These are phyloP conservation scores for Monosporascus sp. DNA, from an alignment of 2,329 filamentous ascomycete species.

Conservation along the genomic window DNA sequence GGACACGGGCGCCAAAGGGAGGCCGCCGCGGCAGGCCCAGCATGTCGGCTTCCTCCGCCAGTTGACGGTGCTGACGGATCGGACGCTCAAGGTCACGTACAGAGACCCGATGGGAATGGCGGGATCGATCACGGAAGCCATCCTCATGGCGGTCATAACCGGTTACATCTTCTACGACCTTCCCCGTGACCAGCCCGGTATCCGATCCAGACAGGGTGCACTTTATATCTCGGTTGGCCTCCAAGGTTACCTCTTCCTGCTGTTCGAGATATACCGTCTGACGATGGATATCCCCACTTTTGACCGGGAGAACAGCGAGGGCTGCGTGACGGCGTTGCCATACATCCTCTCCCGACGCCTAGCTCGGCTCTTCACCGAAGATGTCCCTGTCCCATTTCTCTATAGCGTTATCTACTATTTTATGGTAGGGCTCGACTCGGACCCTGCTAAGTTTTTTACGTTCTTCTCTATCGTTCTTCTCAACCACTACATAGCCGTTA, in stretches of 20 bases:
- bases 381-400: conserved; percentile 65
- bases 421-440: conserved; percentile 67
- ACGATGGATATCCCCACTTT: conserved; percentile 71
- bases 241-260: conserved; percentile 70
- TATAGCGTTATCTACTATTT: conserved; percentile 72
- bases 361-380: conserved; percentile 64
- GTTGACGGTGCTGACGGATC: conserved; percentile 58
- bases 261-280: conserved; percentile 72
- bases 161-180: conserved; percentile 70
- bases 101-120: conserved; percentile 74
- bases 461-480: conserved; percentile 66
- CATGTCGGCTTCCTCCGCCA: conserved; percentile 59
- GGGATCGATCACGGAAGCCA: conserved; percentile 63
- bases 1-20: conserved; percentile 6
- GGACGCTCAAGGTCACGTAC: conserved; percentile 66
- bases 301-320: conserved; percentile 69
- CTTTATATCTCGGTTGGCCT: conserved; percentile 67
- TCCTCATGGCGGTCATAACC: conserved; percentile 64
- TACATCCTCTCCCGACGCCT: conserved; percentile 67
- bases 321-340: conserved; percentile 63
- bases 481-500: conserved; percentile 69
- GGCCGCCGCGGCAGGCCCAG: conserved; percentile 21
- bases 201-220: conserved; percentile 67
- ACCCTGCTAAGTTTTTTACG: conserved; percentile 61
- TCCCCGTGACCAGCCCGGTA: conserved; percentile 61